These are phyloP conservation scores for Cyberlindnera euphorbiae DNA, from an alignment of 805 yeast species.

Conservation along the genomic window DNA sequence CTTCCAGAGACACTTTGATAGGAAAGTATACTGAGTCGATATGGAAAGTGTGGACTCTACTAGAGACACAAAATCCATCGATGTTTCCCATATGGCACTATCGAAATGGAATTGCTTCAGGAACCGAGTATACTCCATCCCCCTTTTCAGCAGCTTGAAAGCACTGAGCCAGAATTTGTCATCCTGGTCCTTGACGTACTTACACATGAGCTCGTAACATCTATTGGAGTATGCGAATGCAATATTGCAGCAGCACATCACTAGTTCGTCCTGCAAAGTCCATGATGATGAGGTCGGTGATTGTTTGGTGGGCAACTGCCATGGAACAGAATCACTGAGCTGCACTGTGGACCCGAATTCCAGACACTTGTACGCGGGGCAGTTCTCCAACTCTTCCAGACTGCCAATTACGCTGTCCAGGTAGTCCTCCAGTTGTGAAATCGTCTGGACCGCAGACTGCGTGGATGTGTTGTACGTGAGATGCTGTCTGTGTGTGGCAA, in stretches of 20 bases:
- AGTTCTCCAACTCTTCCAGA: background rate
- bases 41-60: slow-evolving; percentile 12
- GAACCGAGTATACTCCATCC: slow-evolving; percentile 15
- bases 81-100: slow-evolving; percentile 10
- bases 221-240: slow-evolving; percentile 10
- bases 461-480: background rate
- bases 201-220: slow-evolving; percentile 12
- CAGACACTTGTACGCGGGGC: background rate
- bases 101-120: slow-evolving; percentile 1
- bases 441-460: background rate
- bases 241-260: slow-evolving; percentile 12
- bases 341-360: background rate
- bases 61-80: slow-evolving; percentile 4
- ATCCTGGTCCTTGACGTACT: background rate
- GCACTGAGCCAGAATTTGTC: slow-evolving; percentile 15
- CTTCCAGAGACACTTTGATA: slow-evolving; percentile 27
- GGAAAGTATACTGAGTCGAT: slow-evolving; percentile 28
- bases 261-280: slow-evolving; percentile 19
- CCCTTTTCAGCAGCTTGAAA: slow-evolving; percentile 19
- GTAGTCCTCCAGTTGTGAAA: slow-evolving; percentile 4
- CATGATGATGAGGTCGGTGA: slow-evolving; percentile 7
- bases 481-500: background rate
- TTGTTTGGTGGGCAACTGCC: slow-evolving; percentile 11
- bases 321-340: slow-evolving; percentile 10
- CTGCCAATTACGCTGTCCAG: background rate